phyloP scores from a whole-genome alignment of 495 filamentous ascomycete genomes.

The Aspergillus baeticus region DNA sequence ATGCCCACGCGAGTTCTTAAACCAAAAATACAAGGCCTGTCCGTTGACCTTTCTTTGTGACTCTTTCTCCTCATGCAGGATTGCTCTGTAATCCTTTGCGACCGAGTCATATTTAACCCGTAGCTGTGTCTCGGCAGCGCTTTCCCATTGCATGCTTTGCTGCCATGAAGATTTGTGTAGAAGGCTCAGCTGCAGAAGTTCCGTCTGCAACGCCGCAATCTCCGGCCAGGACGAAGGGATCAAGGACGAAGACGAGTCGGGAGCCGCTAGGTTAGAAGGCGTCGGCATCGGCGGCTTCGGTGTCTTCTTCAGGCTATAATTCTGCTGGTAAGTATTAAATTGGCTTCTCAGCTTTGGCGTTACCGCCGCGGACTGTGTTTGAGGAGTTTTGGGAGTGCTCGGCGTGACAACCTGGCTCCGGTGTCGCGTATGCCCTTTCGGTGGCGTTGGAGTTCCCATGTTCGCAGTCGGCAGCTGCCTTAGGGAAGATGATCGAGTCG shows the following conservation, averaged over 20 bases:
- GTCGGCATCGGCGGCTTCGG: constrained; percentile 55
- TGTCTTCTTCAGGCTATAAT: constrained; percentile 65
- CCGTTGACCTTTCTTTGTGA: constrained; percentile 42
- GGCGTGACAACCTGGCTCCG: constrained; percentile 35
- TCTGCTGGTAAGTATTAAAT: constrained; percentile 68
- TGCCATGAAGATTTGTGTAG: constrained; percentile 52
- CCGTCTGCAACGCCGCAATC: constrained; percentile 62
- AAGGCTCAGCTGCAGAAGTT: constrained; percentile 71
- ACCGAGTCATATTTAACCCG: constrained; percentile 41
- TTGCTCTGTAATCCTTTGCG: constrained; percentile 31
- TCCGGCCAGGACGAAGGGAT: constrained; percentile 53
- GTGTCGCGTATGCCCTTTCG: constrained; percentile 34
- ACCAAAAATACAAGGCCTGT: constrained; percentile 40
- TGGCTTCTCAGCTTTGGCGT: constrained; percentile 40
- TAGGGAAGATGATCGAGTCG: constrained; percentile 41
- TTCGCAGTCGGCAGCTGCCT: constrained; percentile 30
- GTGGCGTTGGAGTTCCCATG: constrained; percentile 14
- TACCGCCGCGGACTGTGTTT: constrained; percentile 13
- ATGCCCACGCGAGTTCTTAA: constrained; percentile 30
- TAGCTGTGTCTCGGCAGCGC: constrained; percentile 31
- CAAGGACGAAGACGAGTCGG: constrained; percentile 17
- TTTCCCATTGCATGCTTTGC: constrained; percentile 35
- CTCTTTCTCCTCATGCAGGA: constrained; percentile 34
- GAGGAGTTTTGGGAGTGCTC: constrained; percentile 13
- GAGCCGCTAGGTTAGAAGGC: constrained; percentile 7